A percentile compares a stretch with the other conserved stretches of the same genome.
Evolutionary conservation across 116 monocot species (phyloP).

Genomic region (Thalassia testudinum): DNA sequence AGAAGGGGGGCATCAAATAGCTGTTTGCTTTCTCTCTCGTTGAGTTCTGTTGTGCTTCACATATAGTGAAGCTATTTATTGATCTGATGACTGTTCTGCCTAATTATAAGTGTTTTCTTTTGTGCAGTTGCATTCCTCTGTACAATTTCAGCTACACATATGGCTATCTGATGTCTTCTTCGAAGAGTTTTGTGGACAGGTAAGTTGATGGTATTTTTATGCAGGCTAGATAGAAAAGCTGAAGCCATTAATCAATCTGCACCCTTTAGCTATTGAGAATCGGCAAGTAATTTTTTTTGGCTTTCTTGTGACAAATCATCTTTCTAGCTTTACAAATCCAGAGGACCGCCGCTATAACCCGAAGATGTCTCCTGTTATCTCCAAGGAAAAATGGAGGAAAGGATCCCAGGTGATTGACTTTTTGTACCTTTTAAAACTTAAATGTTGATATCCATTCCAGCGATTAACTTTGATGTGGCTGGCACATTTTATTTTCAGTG

Average conservation of each 20-base stretch:
- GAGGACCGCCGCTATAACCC: slow-evolving; percentile 74
- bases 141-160: slow-evolving; percentile 88
- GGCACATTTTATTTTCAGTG: slow-evolving; percentile 48
- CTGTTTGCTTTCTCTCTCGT: too few species aligned
- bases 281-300: too few species aligned
- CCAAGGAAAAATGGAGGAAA: slow-evolving; percentile 88
- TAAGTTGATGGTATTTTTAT: slow-evolving; percentile 1
- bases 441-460: background rate
- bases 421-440: background rate
- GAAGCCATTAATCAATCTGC: too few species aligned
- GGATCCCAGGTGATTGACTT: slow-evolving; percentile 71
- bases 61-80: too few species aligned
- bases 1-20: too few species aligned
- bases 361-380: slow-evolving; percentile 72
- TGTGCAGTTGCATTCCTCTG: slow-evolving; percentile 80
- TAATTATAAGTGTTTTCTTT: slow-evolving; percentile 3
- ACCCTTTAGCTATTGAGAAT: too few species aligned
- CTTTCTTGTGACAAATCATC: too few species aligned
- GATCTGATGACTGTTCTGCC: too few species aligned
- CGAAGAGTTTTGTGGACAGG: slow-evolving; percentile 95
- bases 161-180: slow-evolving; percentile 74
- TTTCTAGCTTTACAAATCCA: slow-evolving; percentile 53
- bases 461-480: background rate
- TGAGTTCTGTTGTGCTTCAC: too few species aligned
- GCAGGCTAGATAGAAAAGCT: too few species aligned